Evolutionary conservation across 805 yeast species (phyloP).

Genomic region (Schizosaccharomyces octosporus): DNA sequence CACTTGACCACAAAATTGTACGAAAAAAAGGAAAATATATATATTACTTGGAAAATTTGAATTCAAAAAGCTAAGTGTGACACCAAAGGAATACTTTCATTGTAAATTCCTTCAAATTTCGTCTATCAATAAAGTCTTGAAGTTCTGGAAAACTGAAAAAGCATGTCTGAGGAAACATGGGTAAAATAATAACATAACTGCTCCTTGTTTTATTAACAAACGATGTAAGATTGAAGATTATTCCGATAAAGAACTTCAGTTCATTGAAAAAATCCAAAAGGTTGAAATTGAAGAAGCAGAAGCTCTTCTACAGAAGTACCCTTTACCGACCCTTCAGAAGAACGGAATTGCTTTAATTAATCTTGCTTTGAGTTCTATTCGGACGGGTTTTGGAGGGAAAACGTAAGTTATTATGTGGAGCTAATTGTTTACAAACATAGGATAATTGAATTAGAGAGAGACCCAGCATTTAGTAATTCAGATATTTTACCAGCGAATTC

Average conservation of each 20-base stretch:
- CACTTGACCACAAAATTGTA: too few relatives aligned
- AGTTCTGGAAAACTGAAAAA: too few relatives aligned
- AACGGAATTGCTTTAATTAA: slow-evolving; percentile 54
- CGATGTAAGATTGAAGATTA: neutral
- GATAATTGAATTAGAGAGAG: neutral
- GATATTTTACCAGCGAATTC: neutral
- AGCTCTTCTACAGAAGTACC: slow-evolving; percentile 18
- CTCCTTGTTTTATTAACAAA: neutral
- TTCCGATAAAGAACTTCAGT: neutral
- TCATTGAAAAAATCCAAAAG: slow-evolving; percentile 21
- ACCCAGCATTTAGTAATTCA: neutral
- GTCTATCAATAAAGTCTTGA: too few relatives aligned
- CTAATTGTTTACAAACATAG: neutral
- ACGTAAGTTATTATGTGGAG: slow-evolving; percentile 4
- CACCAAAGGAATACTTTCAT: too few relatives aligned
- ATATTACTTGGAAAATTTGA: too few relatives aligned
- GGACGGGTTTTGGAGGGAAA: slow-evolving; percentile 60
- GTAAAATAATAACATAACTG: neutral
- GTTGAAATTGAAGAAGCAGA: slow-evolving; percentile 27
- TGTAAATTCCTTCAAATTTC: too few relatives aligned
- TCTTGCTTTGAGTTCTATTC: slow-evolving; percentile 28
- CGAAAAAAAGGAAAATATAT: too few relatives aligned
- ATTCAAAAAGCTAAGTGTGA: too few relatives aligned
- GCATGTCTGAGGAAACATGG: neutral
- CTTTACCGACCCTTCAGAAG: slow-evolving; percentile 38